These are phyloP conservation scores for Teratosphaeria viscida DNA, from an alignment of 2,329 filamentous ascomycete genomes.

Conservation along the genomic window DNA sequence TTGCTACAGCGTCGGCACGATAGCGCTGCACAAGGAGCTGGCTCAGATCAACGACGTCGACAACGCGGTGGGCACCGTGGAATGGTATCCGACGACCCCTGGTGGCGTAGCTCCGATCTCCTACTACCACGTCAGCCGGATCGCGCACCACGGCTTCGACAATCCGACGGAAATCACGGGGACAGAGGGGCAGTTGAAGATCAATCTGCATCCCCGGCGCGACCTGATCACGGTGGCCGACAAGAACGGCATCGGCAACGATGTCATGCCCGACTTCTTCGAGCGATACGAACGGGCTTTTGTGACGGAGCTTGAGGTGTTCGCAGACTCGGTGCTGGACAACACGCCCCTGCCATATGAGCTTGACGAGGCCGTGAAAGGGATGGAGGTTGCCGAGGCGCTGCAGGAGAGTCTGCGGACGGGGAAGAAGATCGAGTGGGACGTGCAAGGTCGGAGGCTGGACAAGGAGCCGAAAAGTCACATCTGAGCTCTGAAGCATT, in stretches of 20 bases:
- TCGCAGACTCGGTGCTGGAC: conserved; percentile 27
- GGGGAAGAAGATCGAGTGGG: conserved; percentile 43
- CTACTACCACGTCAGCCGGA: conserved; percentile 35
- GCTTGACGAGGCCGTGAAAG: conserved; percentile 26
- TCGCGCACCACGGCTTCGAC: conserved; percentile 34
- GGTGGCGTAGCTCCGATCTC: conserved; percentile 32
- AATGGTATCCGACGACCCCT: conserved; percentile 23
- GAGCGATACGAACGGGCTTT: conserved; percentile 32
- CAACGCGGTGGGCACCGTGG: conserved; percentile 35
- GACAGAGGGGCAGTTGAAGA: conserved; percentile 28
- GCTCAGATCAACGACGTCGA: conserved; percentile 31
- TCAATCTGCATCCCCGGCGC: conserved; percentile 22
- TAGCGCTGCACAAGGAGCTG: conserved; percentile 29
- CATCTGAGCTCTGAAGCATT: conserved; percentile 23
- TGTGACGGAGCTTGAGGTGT: conserved; percentile 31
- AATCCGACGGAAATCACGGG: conserved; percentile 35
- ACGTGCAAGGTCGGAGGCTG: conserved; percentile 41
- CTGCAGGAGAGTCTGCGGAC: conserved; percentile 40
- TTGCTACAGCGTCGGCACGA: conserved; percentile 12
- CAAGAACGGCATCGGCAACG: conserved; percentile 25
- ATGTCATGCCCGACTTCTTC: conserved; percentile 31
- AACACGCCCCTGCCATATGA: conserved; percentile 27
- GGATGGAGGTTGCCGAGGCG: conserved; percentile 33
- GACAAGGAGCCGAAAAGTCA: conserved; percentile 10
- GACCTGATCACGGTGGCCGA: conserved; percentile 27